Base-by-base conservation (phyloP, 1,284 basidiomycete genomes). In the Phlebopus sp. region DNA sequence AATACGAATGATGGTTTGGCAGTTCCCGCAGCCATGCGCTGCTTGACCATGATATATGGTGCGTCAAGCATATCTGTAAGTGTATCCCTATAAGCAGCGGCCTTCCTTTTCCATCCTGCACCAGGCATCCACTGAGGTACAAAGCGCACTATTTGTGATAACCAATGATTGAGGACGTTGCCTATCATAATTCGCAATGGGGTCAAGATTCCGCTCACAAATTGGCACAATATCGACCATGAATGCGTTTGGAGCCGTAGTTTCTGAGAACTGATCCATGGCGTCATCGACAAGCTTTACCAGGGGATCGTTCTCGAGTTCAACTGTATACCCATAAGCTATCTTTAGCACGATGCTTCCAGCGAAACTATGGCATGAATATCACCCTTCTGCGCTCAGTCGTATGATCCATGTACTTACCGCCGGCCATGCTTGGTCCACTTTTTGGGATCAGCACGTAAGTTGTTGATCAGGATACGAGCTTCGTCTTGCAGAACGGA, bases 61-160 rank as follows among this genome's bases (percentile, higher is more conserved):
- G 68, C 64, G 34, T 77, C 73, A 45, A 76, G 73, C 71, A 77
- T 70, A 31, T 75, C 68, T 18, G 60, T 51, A 45, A 80, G 64
- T 11, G 72, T 76, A 9, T 60, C 59, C 19, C 70, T 68, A 73
- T 76, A 79, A 29, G 60, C 57, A 37, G 67, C 64, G 4, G 79
- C 78, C 41, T 65, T 73, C 45, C 57, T 68, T 53, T 75, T 73
- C 66, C 80, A 82, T 15, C 69, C 69, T 9, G 78, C 75, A 29
- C 80, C 79, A 19, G 81, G 80, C 50, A 80, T 70, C 79, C 80
- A 82, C 11, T 65, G 57, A 11, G 81, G 81, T 21, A 82, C 51
- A 56, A 79, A 69, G 42, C 72, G 70, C 54, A 82, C 79, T 81
- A 48, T 42, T 27, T n/a, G 25, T 8, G 13, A n/a, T 29, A 10